Percentiles rank a stretch among this genome's conserved stretches.
phyloP scores from a whole-genome alignment of 2,329 filamentous ascomycete genomes.

The Chaetomiaceae sp. region DNA sequence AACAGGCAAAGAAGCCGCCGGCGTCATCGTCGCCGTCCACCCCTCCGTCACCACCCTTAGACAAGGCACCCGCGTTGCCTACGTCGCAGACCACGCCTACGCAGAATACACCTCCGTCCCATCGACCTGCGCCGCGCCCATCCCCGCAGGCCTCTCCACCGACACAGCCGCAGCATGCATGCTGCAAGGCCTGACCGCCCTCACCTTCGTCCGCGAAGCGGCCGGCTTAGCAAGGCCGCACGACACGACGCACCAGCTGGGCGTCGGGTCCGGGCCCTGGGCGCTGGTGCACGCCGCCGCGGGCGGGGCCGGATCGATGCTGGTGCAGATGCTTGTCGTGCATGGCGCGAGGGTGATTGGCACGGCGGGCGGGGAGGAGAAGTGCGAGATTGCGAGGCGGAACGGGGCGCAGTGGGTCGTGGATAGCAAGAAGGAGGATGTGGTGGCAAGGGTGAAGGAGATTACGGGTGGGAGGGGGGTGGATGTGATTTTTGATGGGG shows the following conservation, averaged over 20 bases:
- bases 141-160: slow-evolving; percentile 59
- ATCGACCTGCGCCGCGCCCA: slow-evolving; percentile 46
- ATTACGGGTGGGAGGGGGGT: slow-evolving; percentile 70
- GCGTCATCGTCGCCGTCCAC: slow-evolving; percentile 52
- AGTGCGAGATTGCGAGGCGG: slow-evolving; percentile 63
- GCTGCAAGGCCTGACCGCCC: slow-evolving; percentile 79
- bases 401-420: slow-evolving; percentile 70
- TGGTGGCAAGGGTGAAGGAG: slow-evolving; percentile 57
- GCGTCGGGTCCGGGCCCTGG: slow-evolving; percentile 72
- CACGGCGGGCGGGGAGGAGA: slow-evolving; percentile 69
- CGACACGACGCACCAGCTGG: slow-evolving; percentile 33
- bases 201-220: slow-evolving; percentile 73
- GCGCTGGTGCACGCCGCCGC: slow-evolving; percentile 81
- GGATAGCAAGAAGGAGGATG: slow-evolving; percentile 59
- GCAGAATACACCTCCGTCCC: slow-evolving; percentile 53
- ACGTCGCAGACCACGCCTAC: slow-evolving; percentile 54
- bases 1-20: slow-evolving; percentile 75
- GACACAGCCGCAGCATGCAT: slow-evolving; percentile 64
- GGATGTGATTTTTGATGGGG: slow-evolving; percentile 77
- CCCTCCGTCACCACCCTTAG: slow-evolving; percentile 38
- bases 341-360: slow-evolving; percentile 76
- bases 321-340: slow-evolving; percentile 68
- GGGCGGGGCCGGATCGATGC: slow-evolving; percentile 71
- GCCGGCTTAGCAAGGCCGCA: slow-evolving; percentile 16
- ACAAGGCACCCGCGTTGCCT: slow-evolving; percentile 68